phyloP scores from a whole-genome alignment of 768 basidiomycete species.

The Tubosaeta sp. region DNA sequence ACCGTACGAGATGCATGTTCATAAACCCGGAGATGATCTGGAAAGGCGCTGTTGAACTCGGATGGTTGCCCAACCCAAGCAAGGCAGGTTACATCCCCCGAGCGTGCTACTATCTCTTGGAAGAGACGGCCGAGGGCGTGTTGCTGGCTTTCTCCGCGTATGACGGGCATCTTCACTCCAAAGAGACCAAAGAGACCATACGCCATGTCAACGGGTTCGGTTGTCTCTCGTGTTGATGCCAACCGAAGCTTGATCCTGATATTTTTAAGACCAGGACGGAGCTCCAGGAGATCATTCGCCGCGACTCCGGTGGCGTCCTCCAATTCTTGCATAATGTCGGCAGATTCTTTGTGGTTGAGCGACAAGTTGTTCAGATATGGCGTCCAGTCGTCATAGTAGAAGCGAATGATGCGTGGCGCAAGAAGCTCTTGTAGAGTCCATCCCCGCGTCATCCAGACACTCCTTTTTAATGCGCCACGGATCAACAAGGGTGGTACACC shows the following conservation, averaged over 20 bases:
- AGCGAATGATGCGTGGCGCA: slow-evolving; percentile 17
- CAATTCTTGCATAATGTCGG: slow-evolving; percentile 14
- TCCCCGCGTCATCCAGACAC: slow-evolving; percentile 19
- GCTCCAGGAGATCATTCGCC: slow-evolving; percentile 5
- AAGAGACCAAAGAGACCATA: slow-evolving; percentile 22
- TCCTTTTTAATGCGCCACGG: slow-evolving; percentile 8
- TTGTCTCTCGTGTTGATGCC: slow-evolving; percentile 21
- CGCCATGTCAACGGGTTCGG: slow-evolving; percentile 15
- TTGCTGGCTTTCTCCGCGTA: slow-evolving; percentile 15
- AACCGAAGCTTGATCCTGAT: slow-evolving; percentile 15
- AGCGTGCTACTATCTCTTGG: slow-evolving; percentile 15
- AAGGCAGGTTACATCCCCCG: slow-evolving; percentile 18
- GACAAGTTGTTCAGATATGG: slow-evolving; percentile 13
- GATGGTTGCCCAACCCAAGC: slow-evolving; percentile 18
- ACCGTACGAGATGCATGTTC: neutral
- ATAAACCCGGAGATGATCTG: slow-evolving; percentile 14
- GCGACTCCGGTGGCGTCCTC: slow-evolving; percentile 5
- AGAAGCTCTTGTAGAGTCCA: slow-evolving; percentile 25
- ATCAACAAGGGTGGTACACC: slow-evolving; percentile 9
- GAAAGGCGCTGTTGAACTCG: slow-evolving; percentile 20
- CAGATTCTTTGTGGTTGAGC: slow-evolving; percentile 15
- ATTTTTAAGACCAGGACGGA: slow-evolving; percentile 10
- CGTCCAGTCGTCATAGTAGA: slow-evolving; percentile 20
- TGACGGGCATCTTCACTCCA: slow-evolving; percentile 11
- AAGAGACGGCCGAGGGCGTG: slow-evolving; percentile 19